Percentiles rank a stretch among this genome's conserved stretches.
Evolutionary conservation across 202 grass and related monocot genomes (phyloP).

Genomic region (Zizania palustris): DNA sequence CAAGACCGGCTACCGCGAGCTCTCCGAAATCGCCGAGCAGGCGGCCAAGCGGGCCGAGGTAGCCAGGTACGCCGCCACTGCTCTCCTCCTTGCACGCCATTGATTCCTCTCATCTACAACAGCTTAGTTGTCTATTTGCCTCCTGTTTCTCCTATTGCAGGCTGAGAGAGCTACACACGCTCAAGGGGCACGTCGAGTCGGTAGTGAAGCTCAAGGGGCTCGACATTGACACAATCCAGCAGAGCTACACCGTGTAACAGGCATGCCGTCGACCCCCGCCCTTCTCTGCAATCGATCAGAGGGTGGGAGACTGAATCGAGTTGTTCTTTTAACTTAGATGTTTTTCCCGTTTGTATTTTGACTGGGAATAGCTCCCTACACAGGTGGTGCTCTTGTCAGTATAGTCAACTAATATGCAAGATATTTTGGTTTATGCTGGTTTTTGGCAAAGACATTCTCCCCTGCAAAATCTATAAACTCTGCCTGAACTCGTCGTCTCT

Average conservation of each 20-base stretch:
- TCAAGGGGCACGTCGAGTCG: slow-evolving; percentile 89
- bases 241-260: slow-evolving; percentile 79
- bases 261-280: background rate
- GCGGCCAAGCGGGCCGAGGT: slow-evolving; percentile 81
- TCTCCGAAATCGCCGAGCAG: slow-evolving; percentile 88
- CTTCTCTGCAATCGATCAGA: background rate
- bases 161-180: slow-evolving; percentile 92
- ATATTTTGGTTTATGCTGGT: too few species aligned
- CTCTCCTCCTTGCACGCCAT: background rate
- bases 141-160: slow-evolving; percentile 29
- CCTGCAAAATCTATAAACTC: slow-evolving; percentile 15
- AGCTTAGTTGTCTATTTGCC: too few species aligned
- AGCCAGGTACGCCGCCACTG: slow-evolving; percentile 41
- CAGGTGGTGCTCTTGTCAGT: too few species aligned
- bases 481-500: slow-evolving; percentile 25
- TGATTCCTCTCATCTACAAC: background rate
- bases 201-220: slow-evolving; percentile 94
- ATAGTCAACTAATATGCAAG: too few species aligned
- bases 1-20: slow-evolving; percentile 62
- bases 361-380: too few species aligned
- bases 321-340: slow-evolving; percentile 37
- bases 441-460: background rate
- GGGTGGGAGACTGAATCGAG: background rate
- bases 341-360: background rate
- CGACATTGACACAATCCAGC: slow-evolving; percentile 79